These are phyloP conservation scores for Apiospora hydei DNA, from an alignment of 2,329 filamentous ascomycete species.

Conservation along the genomic window DNA sequence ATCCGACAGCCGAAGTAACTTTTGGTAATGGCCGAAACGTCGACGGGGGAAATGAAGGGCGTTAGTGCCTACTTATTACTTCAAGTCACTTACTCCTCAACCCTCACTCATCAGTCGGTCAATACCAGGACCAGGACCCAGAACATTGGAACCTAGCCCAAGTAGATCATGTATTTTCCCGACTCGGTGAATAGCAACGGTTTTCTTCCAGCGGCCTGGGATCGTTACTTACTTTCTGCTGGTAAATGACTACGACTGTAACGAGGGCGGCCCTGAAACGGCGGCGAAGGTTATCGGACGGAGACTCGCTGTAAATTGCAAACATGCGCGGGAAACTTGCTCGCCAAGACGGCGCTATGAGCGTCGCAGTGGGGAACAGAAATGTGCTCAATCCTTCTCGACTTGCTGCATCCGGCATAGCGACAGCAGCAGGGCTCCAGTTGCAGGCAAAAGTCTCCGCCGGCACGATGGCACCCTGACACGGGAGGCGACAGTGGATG, in stretches of 20 bases:
- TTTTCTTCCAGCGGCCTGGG: not conserved
- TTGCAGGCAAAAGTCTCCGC: conserved; percentile 14
- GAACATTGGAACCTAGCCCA: not conserved
- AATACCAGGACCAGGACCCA: not conserved
- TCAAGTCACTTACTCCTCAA: not conserved
- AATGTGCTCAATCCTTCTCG: conserved; percentile 45
- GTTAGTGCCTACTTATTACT: not conserved
- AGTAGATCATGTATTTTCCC: not conserved
- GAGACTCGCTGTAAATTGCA: not conserved
- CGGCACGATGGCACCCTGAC: conserved; percentile 14
- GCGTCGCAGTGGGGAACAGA: conserved; percentile 28
- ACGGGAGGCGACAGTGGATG: conserved; percentile 20
- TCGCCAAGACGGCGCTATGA: conserved; percentile 19
- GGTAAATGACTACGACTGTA: too few relatives aligned
- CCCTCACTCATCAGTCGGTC: not conserved
- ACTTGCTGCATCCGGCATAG: conserved; percentile 23
- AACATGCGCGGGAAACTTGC: conserved; percentile 24
- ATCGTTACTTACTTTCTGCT: too few relatives aligned
- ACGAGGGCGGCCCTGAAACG: conserved; percentile 16
- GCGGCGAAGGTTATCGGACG: conserved; percentile 1
- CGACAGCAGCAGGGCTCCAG: not conserved
- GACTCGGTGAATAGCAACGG: not conserved
- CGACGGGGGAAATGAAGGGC: not conserved
- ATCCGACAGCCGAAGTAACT: not conserved
- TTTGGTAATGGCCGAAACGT: not conserved